Evolutionary conservation across 2,329 filamentous ascomycete species (phyloP).

Genomic region (Diaporthe humulicola): DNA sequence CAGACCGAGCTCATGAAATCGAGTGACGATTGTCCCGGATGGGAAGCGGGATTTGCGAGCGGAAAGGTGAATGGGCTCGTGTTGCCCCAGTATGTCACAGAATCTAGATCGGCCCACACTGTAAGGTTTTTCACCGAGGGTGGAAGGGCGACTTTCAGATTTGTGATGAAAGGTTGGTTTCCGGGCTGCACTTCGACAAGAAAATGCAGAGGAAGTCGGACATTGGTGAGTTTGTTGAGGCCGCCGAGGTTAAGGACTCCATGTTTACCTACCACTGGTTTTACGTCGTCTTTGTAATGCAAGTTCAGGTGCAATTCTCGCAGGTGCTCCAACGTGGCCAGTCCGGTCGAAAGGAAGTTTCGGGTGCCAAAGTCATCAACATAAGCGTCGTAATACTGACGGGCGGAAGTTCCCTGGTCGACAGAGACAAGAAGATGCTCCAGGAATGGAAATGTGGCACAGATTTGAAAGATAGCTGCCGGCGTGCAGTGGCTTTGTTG

Average conservation of each 20-base stretch:
- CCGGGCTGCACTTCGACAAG: neutral
- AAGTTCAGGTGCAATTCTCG: neutral
- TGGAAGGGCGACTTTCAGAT: neutral
- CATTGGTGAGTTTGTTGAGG: neutral
- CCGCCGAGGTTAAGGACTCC: neutral
- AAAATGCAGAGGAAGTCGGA: neutral
- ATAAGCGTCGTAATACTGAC: accelerated
- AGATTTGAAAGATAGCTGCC: neutral
- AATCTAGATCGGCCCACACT: neutral
- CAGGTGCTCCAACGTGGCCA: neutral
- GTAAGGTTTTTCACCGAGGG: neutral
- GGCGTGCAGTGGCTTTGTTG: neutral
- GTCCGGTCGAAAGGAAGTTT: neutral
- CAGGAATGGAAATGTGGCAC: neutral
- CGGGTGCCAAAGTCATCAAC: neutral
- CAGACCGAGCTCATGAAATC: neutral
- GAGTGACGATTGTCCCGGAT: neutral
- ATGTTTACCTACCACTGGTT: neutral
- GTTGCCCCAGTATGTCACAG: neutral
- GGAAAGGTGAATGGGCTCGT: too few relatives aligned
- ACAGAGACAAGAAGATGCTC: neutral
- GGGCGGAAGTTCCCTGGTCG: neutral
- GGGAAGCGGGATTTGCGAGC: neutral
- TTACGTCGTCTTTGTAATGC: neutral
- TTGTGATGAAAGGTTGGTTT: neutral